These are phyloP conservation scores for Patellaria atrata DNA, from an alignment of 495 filamentous ascomycete species.

Conservation along the genomic window DNA sequence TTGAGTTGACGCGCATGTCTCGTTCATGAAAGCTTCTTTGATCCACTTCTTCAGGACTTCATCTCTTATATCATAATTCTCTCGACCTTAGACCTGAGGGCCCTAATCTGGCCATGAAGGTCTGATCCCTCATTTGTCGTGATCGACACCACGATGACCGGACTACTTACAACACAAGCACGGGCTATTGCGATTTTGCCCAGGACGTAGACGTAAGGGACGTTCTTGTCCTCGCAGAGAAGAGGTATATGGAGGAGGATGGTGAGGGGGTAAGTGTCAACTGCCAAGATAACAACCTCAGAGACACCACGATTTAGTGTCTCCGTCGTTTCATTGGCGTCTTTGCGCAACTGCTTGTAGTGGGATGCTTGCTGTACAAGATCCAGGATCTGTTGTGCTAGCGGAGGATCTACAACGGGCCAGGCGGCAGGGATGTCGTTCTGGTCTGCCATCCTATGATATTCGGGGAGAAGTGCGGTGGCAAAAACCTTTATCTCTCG, in stretches of 20 bases:
- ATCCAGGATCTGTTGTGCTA: too few relatives aligned
- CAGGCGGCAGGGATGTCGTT: constrained; percentile 46
- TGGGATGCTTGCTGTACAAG: constrained; percentile 77
- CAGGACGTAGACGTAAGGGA: neutral
- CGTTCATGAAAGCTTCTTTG: too few relatives aligned
- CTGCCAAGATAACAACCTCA: constrained; percentile 89
- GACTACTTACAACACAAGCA: constrained; percentile 1
- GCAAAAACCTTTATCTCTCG: too few relatives aligned
- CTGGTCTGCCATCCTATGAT: constrained; percentile 9
- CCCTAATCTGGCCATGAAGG: neutral
- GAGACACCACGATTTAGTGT: constrained; percentile 94
- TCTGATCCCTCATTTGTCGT: constrained; percentile 1
- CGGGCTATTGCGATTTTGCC: constrained; percentile 2
- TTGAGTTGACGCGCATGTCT: too few relatives aligned
- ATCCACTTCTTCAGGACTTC: too few relatives aligned
- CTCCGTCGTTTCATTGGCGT: too few relatives aligned
- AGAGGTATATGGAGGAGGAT: neutral
- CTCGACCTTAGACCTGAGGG: too few relatives aligned
- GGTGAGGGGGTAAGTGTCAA: constrained; percentile 81
- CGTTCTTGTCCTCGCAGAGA: constrained; percentile 5
- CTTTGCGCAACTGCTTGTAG: too few relatives aligned
- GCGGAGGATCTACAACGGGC: constrained; percentile 81
- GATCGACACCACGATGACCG: neutral
- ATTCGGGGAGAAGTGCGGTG: constrained; percentile 4
- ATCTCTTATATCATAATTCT: too few relatives aligned